These are phyloP conservation scores for Streptanthus diversifolius DNA, from an alignment of 345 rosid species.

Conservation along the genomic window DNA sequence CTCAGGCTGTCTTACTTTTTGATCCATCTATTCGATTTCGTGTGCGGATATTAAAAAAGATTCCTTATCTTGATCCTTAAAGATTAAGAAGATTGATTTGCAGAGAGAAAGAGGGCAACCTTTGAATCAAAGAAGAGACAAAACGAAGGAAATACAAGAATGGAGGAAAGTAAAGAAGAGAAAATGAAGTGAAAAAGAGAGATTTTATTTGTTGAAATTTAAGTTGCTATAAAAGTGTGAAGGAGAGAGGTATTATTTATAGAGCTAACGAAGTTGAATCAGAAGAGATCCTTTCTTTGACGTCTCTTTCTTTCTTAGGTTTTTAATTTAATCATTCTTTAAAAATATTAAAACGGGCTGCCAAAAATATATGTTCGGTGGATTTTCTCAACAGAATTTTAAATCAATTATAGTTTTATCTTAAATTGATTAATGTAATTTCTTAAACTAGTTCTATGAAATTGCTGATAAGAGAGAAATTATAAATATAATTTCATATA, in stretches of 20 bases:
- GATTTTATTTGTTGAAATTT: background rate
- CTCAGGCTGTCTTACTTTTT: slow-evolving; percentile 40
- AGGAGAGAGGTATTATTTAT: slow-evolving; percentile 29
- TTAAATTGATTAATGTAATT: no score
- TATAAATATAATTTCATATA: no score
- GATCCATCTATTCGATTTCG: slow-evolving; percentile 29
- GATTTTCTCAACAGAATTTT: slow-evolving; percentile 29
- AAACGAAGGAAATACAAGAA: slow-evolving; percentile 1
- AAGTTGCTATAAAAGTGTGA: slow-evolving; percentile 31
- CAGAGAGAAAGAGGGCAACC: background rate
- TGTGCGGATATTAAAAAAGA: slow-evolving; percentile 11
- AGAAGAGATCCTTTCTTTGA: slow-evolving; percentile 29
- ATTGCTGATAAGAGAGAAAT: no score
- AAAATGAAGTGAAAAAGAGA: slow-evolving; percentile 16
- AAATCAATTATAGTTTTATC: background rate
- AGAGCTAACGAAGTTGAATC: slow-evolving; percentile 11
- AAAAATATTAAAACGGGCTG: background rate
- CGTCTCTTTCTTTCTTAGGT: slow-evolving; percentile 29
- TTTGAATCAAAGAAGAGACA: background rate
- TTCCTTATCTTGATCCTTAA: slow-evolving; percentile 10
- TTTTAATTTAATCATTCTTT: background rate
- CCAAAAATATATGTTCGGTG: slow-evolving; percentile 14
- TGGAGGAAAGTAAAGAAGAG: slow-evolving; percentile 14
- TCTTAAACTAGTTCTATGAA: no score
- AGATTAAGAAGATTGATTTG: background rate